Conservation (phyloP, 352 stramenopile genomes). For the Pythium diclinum region DNA sequence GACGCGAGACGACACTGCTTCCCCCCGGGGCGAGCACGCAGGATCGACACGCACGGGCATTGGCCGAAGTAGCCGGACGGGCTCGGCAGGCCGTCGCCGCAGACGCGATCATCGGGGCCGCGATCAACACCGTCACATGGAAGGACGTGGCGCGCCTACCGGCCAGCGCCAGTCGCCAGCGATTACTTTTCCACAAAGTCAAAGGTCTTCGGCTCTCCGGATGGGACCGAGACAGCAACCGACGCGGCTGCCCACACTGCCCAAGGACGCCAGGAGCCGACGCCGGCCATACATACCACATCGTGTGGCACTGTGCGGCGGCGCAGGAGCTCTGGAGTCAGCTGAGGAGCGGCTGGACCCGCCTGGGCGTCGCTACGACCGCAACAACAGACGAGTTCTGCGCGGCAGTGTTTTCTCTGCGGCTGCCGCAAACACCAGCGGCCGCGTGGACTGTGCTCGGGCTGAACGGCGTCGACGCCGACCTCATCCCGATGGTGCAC, state of each 20-base stretch:
- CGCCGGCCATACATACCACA: too few relatives aligned
- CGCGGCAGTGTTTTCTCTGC: not conserved
- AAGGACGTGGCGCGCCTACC: not conserved
- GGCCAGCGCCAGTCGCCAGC: not conserved
- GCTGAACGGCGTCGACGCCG: not conserved
- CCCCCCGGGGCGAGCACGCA: not conserved
- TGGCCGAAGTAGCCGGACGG: not conserved
- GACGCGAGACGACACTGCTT: not conserved
- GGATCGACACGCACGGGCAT: too few relatives aligned
- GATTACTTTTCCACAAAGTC: constrained; percentile 1
- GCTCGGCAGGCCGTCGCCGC: not conserved
- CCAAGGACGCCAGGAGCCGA: not conserved
- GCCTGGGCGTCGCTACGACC: not conserved
- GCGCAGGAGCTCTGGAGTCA: not conserved
- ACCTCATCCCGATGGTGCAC: too few relatives aligned
- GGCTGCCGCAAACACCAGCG: not conserved
- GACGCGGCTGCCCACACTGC: not conserved
- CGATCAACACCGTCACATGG: not conserved
- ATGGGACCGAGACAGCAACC: not conserved
- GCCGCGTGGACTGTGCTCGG: not conserved
- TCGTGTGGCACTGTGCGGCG: constrained; percentile 1
- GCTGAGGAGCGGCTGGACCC: not conserved
- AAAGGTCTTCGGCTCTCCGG: not conserved
- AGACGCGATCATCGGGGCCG: not conserved
- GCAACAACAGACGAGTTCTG: not conserved